Base-by-base conservation (phyloP, 2,329 filamentous ascomycete species). In the Aspergillus novoparasiticus region DNA sequence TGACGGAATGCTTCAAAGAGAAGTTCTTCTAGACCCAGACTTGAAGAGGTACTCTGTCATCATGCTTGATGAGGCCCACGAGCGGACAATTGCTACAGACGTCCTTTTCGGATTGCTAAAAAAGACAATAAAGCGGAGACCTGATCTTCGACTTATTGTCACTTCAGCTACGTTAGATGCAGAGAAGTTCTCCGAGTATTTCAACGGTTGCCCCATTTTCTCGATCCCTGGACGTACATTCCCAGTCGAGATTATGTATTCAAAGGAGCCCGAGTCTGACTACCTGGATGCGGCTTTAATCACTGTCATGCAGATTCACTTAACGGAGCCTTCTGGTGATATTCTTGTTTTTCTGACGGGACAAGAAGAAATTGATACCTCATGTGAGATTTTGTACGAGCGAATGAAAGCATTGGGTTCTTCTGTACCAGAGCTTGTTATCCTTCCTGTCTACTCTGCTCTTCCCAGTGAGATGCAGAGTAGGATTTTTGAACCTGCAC, bases 11-110 rank as follows among this genome's bases (percentile, higher is more conserved):
- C 86, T 99, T 76, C 89, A 97, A 80, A 87, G 95, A 82, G 95
- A 99, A 80, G 93, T 97, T 75, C 85, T 99, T 58, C 86, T 97
- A 69, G 95, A 99, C 75, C 91, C 94, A 0, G 91, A 97, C 71
- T 81, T 99, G 68, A 91, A 86, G 73, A 88, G 91, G 68, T 99
- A 99, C 75, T 96, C 93, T 0, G 93, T 95, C 64, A 97, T 99
- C 73, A 99, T 99, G 90, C 85, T 99, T 71, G 95, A 99, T 76
- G 95, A 99, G 76, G 95, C 95, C 4, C 95, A 99, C 87, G 95
- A 99, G 77, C 89, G 95, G 64, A 99, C 95, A 0, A 96, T 99
- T 70, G 88, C 94, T 0, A 99, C 95, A 0, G 95, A 99, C 79
- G 93, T 99, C 3, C 84, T 99, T 3, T 98, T 99, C 76, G 94